Conservation (phyloP, 1,284 basidiomycete genomes). For the Apiotrichum gracile region DNA sequence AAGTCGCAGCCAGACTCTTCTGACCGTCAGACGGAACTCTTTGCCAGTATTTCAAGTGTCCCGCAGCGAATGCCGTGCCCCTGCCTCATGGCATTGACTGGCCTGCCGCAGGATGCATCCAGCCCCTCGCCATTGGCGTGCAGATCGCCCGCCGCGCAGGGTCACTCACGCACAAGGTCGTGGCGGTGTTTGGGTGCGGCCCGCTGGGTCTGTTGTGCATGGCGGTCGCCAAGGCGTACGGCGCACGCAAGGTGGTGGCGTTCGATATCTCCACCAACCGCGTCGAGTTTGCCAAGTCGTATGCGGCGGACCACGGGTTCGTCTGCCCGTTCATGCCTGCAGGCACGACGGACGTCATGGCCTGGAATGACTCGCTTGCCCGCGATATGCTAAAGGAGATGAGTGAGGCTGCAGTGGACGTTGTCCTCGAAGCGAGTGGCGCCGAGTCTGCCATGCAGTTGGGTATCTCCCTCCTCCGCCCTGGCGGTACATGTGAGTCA, state of each 20-base stretch:
- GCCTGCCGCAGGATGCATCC: slow-evolving; percentile 24
- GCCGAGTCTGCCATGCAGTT: slow-evolving; percentile 58
- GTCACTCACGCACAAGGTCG: slow-evolving; percentile 53
- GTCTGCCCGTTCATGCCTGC: not conserved
- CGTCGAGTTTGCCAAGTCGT: slow-evolving; percentile 74
- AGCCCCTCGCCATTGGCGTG: slow-evolving; percentile 78
- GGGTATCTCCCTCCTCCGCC: slow-evolving; percentile 54
- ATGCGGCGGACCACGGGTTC: slow-evolving; percentile 55
- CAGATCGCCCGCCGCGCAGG: slow-evolving; percentile 49
- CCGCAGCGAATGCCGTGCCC: slow-evolving; percentile 9
- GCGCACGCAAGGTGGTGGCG: slow-evolving; percentile 68
- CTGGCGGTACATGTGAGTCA: slow-evolving; percentile 48
- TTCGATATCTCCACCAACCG: slow-evolving; percentile 56
- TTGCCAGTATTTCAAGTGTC: slow-evolving; percentile 16
- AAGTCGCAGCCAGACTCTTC: not conserved
- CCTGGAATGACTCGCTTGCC: slow-evolving; percentile 39
- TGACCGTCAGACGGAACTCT: slow-evolving; percentile 20
- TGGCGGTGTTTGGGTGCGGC: slow-evolving; percentile 77
- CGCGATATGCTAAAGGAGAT: slow-evolving; percentile 42
- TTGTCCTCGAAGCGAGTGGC: slow-evolving; percentile 56
- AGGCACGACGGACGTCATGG: slow-evolving; percentile 56
- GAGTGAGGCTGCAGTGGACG: slow-evolving; percentile 51
- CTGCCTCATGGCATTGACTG: slow-evolving; percentile 17
- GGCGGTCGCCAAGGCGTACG: slow-evolving; percentile 82
- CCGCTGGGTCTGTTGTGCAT: slow-evolving; percentile 85